Conservation (phyloP, 495 filamentous ascomycete species). For the Pseudomonodictys pantanalensis region DNA sequence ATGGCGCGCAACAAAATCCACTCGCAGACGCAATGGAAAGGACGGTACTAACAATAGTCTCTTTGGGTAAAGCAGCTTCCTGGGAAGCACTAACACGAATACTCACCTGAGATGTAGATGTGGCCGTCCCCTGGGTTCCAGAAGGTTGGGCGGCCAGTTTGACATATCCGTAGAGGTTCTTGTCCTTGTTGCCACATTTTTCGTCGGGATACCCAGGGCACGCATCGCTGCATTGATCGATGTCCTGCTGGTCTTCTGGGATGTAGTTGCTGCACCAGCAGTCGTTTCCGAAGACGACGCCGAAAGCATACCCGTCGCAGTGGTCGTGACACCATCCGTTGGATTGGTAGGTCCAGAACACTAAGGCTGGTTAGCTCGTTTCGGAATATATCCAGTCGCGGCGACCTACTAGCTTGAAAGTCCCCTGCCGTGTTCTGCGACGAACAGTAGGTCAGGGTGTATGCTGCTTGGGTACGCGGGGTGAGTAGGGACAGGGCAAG, state of each 20-base stretch:
- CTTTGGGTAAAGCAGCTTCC: slow-evolving; percentile 2
- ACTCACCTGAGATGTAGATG: slow-evolving; percentile 21
- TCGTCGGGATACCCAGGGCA: slow-evolving; percentile 70
- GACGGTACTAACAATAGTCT: slow-evolving; percentile 7
- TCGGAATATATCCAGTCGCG: no score
- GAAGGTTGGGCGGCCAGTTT: slow-evolving; percentile 45
- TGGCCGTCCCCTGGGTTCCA: slow-evolving; percentile 45
- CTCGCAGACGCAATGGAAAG: slow-evolving; percentile 5
- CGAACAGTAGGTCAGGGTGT: slow-evolving; percentile 26
- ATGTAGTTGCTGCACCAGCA: slow-evolving; percentile 79
- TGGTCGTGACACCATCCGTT: slow-evolving; percentile 58
- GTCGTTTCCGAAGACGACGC: slow-evolving; percentile 57
- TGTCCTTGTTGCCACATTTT: slow-evolving; percentile 56
- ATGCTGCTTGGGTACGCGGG: neutral
- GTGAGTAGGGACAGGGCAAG: slow-evolving; percentile 9
- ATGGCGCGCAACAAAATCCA: slow-evolving; percentile 2
- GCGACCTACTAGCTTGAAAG: slow-evolving; percentile 10
- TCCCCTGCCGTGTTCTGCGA: slow-evolving; percentile 25
- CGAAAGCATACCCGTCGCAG: slow-evolving; percentile 64
- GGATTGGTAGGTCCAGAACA: slow-evolving; percentile 59
- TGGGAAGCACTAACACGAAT: slow-evolving; percentile 1
- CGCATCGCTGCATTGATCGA: slow-evolving; percentile 50
- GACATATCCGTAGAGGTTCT: slow-evolving; percentile 62
- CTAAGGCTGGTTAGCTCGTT: slow-evolving; percentile 38
- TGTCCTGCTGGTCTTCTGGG: slow-evolving; percentile 49